Conservation (phyloP, 306 rosid genomes). For the Clitoria ternatea region DNA sequence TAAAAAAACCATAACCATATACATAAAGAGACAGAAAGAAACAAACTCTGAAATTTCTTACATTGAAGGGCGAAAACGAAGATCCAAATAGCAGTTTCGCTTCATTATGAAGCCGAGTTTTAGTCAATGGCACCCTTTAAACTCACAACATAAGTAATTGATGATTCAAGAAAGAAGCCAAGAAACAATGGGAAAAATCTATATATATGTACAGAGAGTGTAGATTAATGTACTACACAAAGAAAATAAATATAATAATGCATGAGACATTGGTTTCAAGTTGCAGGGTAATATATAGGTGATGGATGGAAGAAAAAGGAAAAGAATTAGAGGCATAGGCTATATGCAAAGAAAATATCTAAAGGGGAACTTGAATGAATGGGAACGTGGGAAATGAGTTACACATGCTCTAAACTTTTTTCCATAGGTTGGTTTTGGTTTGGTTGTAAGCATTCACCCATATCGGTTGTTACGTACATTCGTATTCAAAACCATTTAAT, state of each 20-base stretch:
- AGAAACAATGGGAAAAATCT: neutral
- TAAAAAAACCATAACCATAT: neutral
- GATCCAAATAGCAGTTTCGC: constrained; percentile 18
- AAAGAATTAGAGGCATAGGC: neutral
- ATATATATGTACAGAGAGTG: no score
- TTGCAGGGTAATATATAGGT: constrained; percentile 23
- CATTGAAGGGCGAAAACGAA: constrained; percentile 21
- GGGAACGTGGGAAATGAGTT: constrained; percentile 41
- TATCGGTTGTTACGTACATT: constrained; percentile 18
- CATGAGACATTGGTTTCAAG: neutral
- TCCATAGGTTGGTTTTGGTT: no score
- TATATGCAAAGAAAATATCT: neutral
- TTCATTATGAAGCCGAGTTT: constrained; percentile 6
- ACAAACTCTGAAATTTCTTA: neutral
- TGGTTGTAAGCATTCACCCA: constrained; percentile 12
- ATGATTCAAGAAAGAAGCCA: neutral
- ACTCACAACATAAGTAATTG: neutral
- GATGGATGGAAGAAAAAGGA: neutral
- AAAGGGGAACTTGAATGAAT: neutral
- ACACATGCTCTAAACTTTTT: constrained; percentile 23
- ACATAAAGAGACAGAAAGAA: neutral
- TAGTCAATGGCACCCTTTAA: neutral
- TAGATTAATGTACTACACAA: no score
- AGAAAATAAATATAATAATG: neutral
- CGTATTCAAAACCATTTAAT: constrained; percentile 13